Base-by-base conservation (phyloP, 2,329 filamentous ascomycete genomes). In the Epichloe sp. region DNA sequence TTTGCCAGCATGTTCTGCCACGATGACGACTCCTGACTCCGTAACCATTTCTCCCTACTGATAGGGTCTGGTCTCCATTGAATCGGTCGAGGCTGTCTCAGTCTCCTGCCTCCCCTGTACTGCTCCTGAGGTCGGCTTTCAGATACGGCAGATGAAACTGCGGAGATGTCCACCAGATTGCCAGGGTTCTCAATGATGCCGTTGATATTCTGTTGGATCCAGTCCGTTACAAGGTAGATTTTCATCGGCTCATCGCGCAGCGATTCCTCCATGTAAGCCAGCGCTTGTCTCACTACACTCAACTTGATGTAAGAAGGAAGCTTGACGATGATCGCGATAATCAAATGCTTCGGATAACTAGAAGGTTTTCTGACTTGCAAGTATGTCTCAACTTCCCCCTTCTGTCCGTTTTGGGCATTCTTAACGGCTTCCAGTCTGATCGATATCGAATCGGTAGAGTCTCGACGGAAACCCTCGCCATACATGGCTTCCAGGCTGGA, bases 301-400 rank as follows among this genome's bases (percentile, higher is more conserved):
- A 98, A 74, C 54, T 91, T 87, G 62, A 97, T 94, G 61, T 98
- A 95, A 3, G 93, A 88, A 19, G 93, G 93, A 12, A 97, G 76
- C 11, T 79, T 78, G 26, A 82, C 75, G 45, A 79, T 67, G 14
- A 96, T 74, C 3, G 83, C 80, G 37, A 96, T 71, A 10, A 94
- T 77, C 73, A 70, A 80, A 66, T 65, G 78, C 60, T 60, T 75
- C 1, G 93, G 93, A 65, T 97, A 98, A 46, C 77, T 73, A 3
- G 77, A 77, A 1, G 88, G 82, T 57, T 78, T 85, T 52, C 86
- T 81, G 55, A 91, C 82, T 60, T 88, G 84, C 2, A 82, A 58
- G 41, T 70, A 68, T 0, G 79, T 71, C 43, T 81, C 73, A 34
- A 81, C 70, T n/a, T 74, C 62, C 65, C 66, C 56, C 67, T 73